Conservation (phyloP, 139 green algal species). For the Auxenochlorella protothecoides region DNA sequence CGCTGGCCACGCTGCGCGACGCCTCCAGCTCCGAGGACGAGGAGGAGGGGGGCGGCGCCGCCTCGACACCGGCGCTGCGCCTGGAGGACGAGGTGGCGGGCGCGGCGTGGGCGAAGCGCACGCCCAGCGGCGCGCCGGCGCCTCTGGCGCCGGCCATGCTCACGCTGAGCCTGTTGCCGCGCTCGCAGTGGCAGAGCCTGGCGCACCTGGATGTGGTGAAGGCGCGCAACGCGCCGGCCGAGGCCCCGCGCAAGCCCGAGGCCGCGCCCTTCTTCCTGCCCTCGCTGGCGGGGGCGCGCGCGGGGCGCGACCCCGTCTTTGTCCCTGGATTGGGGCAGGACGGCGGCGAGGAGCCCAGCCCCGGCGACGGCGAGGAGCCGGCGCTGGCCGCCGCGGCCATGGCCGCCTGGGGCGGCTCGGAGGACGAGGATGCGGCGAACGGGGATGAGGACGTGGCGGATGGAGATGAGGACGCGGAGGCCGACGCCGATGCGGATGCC, state of each 20-base stretch:
- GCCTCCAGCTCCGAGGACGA: no score
- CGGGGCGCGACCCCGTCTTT: slow-evolving; percentile 44
- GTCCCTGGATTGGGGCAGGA: slow-evolving; percentile 3
- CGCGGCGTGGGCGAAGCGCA: no score
- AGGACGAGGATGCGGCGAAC: slow-evolving; percentile 6
- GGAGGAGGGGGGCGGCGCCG: no score
- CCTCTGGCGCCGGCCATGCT: slow-evolving; percentile 63
- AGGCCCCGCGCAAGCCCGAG: slow-evolving; percentile 84
- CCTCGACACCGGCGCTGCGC: no score
- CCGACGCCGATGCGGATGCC: background rate
- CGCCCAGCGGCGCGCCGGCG: slow-evolving; percentile 11
- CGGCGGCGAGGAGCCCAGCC: background rate
- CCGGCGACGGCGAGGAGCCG: background rate
- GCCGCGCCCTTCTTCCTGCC: slow-evolving; percentile 96
- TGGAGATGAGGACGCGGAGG: background rate
- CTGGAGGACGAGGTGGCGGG: no score
- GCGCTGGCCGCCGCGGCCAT: background rate
- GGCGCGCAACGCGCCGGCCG: slow-evolving; percentile 75
- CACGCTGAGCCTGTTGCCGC: slow-evolving; percentile 78
- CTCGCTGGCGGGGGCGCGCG: slow-evolving; percentile 39
- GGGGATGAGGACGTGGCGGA: slow-evolving; percentile 4
- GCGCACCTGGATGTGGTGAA: slow-evolving; percentile 87
- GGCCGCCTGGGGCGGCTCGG: slow-evolving; percentile 13
- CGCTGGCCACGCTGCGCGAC: no score
- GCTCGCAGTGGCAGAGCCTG: slow-evolving; percentile 81